These are phyloP conservation scores for Pichia sp. DNA, from an alignment of 1,139 yeast species.

Conservation along the genomic window DNA sequence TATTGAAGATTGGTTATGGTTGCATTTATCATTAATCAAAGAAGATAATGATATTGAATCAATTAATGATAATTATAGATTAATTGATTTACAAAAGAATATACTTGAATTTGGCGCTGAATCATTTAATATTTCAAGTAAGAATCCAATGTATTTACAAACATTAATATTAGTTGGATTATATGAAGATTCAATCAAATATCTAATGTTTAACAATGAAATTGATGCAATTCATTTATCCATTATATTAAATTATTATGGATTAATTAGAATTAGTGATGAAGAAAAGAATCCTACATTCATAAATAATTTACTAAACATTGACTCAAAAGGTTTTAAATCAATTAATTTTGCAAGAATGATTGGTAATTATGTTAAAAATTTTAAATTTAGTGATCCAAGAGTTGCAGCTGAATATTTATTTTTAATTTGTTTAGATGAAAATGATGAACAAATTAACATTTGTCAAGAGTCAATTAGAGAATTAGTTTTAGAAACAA, in stretches of 20 bases:
- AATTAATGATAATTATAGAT: conserved; percentile 64
- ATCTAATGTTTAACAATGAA: conserved; percentile 61
- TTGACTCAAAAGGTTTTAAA: conserved; percentile 34
- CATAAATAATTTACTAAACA: conserved; percentile 30
- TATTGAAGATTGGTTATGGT: conserved; percentile 97
- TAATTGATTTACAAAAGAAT: conserved; percentile 67
- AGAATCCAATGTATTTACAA: conserved; percentile 72
- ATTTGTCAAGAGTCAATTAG: conserved; percentile 76
- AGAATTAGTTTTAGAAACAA: conserved; percentile 77
- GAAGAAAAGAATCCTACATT: conserved; percentile 14
- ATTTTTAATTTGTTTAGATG: conserved; percentile 58
- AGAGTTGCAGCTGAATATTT: conserved; percentile 86
- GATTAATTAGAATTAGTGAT: conserved; percentile 50
- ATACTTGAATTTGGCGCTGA: conserved; percentile 68
- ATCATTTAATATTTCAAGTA: conserved; percentile 59
- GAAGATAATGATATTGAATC: conserved; percentile 47
- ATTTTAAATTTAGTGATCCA: conserved; percentile 82
- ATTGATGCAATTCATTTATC: conserved; percentile 89
- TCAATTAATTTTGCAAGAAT: conserved; percentile 54
- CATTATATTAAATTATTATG: conserved; percentile 72
- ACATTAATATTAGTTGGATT: conserved; percentile 70
- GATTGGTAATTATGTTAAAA: conserved; percentile 67
- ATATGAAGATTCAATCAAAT: conserved; percentile 75
- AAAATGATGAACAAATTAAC: conserved; percentile 41
- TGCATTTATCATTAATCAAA: conserved; percentile 70